These are phyloP conservation scores for Teratosphaeria zuluensis DNA, from an alignment of 2,329 filamentous ascomycete genomes.

Conservation along the genomic window DNA sequence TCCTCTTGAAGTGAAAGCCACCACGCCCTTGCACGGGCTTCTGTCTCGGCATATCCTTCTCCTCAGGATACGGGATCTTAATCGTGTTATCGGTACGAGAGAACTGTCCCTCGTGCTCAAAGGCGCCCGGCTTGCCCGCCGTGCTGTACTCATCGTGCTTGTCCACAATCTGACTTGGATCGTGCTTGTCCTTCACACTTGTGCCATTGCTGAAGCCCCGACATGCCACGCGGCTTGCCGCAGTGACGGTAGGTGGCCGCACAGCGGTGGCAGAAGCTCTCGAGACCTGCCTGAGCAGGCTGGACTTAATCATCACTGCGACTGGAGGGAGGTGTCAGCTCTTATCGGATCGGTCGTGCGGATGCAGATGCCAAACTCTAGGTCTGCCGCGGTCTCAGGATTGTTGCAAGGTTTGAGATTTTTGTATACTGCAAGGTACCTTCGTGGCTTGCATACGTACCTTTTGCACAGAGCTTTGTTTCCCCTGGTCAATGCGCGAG, in stretches of 20 bases:
- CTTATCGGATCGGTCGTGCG: background rate
- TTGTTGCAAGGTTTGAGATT: background rate
- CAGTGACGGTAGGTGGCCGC: constrained; percentile 10
- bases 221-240: constrained; percentile 11
- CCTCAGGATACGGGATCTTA: constrained; percentile 67
- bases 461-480: background rate
- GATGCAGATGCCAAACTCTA: background rate
- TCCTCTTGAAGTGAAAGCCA: constrained; percentile 74
- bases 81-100: constrained; percentile 74
- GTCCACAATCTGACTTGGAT: constrained; percentile 6
- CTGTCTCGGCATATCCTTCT: constrained; percentile 66
- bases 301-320: constrained; percentile 23
- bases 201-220: constrained; percentile 14
- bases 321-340: background rate
- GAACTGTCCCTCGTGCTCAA: constrained; percentile 53
- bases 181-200: constrained; percentile 5
- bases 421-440: background rate
- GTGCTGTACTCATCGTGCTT: constrained; percentile 23
- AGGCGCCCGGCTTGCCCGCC: constrained; percentile 24
- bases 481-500: background rate
- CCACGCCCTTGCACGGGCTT: constrained; percentile 64
- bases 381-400: background rate
- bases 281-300: constrained; percentile 23
- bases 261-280: constrained; percentile 21
- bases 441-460: background rate